Evolutionary conservation across 2,329 filamentous ascomycete species (phyloP), one percentile per base, ranked within the genome.

Genomic region (Venturia aucupariae): DNA sequence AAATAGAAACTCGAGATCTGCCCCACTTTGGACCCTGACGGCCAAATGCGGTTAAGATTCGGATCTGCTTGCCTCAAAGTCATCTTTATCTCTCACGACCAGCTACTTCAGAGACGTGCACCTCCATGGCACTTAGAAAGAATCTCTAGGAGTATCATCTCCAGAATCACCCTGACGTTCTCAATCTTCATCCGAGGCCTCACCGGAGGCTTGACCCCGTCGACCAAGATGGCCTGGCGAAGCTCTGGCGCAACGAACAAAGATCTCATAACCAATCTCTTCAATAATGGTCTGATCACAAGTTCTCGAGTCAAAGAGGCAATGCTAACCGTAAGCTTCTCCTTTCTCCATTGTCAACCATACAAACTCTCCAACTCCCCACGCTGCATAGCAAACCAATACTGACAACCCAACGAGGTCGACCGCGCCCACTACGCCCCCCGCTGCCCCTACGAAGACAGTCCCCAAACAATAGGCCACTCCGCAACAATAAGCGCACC

Each of bases 371-470:
- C 39, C 39, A 41, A 41, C 2, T 41, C 39, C 39, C n/a, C 27
- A 44, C 10, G 4, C 30, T 13, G 35, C 27, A 46, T 17, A 11
- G 22, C 19, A 69, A 67, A 44, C 38, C 19, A 27, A 22, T 30
- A 32, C 65, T 60, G 27, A 32, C 27, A 22, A 10, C 11, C 11
- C 3, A n/a, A 4, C 24, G 68, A 92, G 87, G 91, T 97, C 72
- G 93, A 99, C 76, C 86, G 94, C 67, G 92, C 84, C 0, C 84
- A 97, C 76, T 97, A 93, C 77, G 84, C 89, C 17, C 89, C 90
- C 3, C 71, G 75, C 0, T 74, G 74, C 11, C 86, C 94, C 2
- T 97, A 97, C 75, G 80, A 84, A 70, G 88, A 90, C 77, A 84
- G 82, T 1, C 88, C 88, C 0, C 88, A 90, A 73, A 73, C 80